Evolutionary conservation across 495 filamentous ascomycete species (phyloP).

Genomic region (Penicillium mononematosum): DNA sequence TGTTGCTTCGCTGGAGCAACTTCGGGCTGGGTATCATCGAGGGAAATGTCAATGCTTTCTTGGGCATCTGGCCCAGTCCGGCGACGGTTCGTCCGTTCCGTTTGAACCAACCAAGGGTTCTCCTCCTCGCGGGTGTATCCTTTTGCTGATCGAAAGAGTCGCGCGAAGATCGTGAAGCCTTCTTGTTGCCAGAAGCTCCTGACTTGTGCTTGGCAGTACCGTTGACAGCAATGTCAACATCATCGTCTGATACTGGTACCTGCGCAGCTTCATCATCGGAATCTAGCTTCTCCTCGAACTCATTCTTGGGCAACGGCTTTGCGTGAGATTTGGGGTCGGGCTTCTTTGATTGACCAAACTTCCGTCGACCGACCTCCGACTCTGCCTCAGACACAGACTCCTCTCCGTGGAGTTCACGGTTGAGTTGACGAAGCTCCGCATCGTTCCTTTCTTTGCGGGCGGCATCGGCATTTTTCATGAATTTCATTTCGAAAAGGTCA

Average conservation of each 20-base stretch:
- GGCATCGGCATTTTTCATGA: slow-evolving; percentile 88
- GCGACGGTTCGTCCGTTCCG: slow-evolving; percentile 40
- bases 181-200: slow-evolving; percentile 18
- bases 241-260: slow-evolving; percentile 26
- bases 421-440: slow-evolving; percentile 70
- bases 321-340: slow-evolving; percentile 25
- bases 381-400: slow-evolving; percentile 57
- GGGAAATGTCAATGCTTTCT: slow-evolving; percentile 41
- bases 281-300: slow-evolving; percentile 58
- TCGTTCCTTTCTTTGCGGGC: slow-evolving; percentile 75
- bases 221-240: slow-evolving; percentile 24
- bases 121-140: slow-evolving; percentile 30
- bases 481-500: slow-evolving; percentile 72
- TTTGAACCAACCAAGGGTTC: slow-evolving; percentile 53
- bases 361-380: slow-evolving; percentile 60
- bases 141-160: slow-evolving; percentile 22
- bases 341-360: slow-evolving; percentile 54
- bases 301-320: slow-evolving; percentile 39
- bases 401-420: slow-evolving; percentile 65
- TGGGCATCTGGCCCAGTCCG: slow-evolving; percentile 32
- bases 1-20: slow-evolving; percentile 11
- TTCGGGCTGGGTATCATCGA: slow-evolving; percentile 31
- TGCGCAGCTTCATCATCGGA: slow-evolving; percentile 52
- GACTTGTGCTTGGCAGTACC: slow-evolving; percentile 27
- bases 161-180: slow-evolving; percentile 18